Base-by-base conservation (phyloP, 2,329 filamentous ascomycete species). In the Nemania sp. region DNA sequence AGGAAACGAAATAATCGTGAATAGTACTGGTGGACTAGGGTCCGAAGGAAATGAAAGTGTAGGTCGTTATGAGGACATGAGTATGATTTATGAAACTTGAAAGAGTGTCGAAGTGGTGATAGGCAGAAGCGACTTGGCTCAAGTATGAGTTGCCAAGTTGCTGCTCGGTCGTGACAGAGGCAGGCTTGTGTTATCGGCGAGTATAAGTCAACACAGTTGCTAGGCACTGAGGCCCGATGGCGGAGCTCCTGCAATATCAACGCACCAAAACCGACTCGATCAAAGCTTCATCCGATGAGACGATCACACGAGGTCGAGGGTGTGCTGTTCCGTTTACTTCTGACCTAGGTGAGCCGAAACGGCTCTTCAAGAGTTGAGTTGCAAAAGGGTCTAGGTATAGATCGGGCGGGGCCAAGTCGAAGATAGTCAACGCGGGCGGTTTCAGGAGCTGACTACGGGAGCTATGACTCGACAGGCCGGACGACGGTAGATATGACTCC, bases 401-500 rank as follows among this genome's bases (percentile, higher is more conserved):
- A 51, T 56, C 45, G 49, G 27, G 51, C 26, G 53, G 47, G 58
- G n/a, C 52, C 49, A 51, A 66, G 67, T 64, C 67, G 51, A 69
- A 59, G 72, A 66, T 79, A 77, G 76, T 75, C 71, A 72, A 74
- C 77, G 76, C 74, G 73, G 72, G 72, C 76, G 74, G 62, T 69
- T 68, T 69, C 53, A 65, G 56, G 54, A 63, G 62, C 67, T 64
- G 71, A 73, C 71, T 69, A 72, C 57, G 66, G 54, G 47, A 68
- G 64, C 65, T 75, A 70, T 75, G 75, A 76, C 73, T 82, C 77
- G 73, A 76, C 75, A 79, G 61, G 81, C 80, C 76, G 81, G 79
- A 79, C 76, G 77, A 79, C 80, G 75, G 79, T 82, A 84, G 80
- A 82, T 81, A 79, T 84, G 79, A 85, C 83, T 85, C 83, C 81